Evolutionary conservation across 2,329 filamentous ascomycete species (phyloP).

Genomic region (Aspergillus sergii): DNA sequence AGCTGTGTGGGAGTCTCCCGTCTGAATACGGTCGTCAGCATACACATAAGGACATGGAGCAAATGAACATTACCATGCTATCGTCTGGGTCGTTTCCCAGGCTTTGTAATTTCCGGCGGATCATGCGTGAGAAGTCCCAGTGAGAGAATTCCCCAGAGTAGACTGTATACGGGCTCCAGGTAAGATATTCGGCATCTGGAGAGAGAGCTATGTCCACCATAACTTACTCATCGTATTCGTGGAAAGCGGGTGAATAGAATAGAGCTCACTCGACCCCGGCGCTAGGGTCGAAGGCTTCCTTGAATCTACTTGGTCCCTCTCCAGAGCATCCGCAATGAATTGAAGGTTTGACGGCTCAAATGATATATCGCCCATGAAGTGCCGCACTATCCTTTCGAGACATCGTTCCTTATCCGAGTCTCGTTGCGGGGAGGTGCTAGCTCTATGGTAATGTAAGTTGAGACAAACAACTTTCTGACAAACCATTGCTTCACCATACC

Average conservation of each 20-base stretch:
- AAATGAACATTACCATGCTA: background rate
- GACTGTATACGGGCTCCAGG: slow-evolving; percentile 20
- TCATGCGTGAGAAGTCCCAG: slow-evolving; percentile 39
- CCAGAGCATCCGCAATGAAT: background rate
- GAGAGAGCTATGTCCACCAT: background rate
- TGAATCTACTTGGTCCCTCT: background rate
- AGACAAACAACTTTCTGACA: background rate
- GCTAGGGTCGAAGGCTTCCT: background rate
- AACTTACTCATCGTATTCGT: slow-evolving; percentile 26
- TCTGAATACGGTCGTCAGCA: background rate
- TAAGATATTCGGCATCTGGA: background rate
- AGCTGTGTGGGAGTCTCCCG: slow-evolving; percentile 20
- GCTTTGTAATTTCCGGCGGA: slow-evolving; percentile 33
- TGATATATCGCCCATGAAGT: background rate
- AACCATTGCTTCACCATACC: background rate
- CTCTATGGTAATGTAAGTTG: background rate
- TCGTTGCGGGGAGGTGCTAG: background rate
- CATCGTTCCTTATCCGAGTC: background rate
- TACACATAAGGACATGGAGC: background rate
- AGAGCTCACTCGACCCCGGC: background rate
- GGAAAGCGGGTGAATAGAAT: slow-evolving; percentile 10
- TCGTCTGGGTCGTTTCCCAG: slow-evolving; percentile 10
- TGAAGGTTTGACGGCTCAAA: background rate
- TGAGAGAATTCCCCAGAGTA: slow-evolving; percentile 43
- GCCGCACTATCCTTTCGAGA: background rate